Evolutionary conservation across 371 early-diverging fungal genomes (phyloP).

Genomic region (Circinella minor): DNA sequence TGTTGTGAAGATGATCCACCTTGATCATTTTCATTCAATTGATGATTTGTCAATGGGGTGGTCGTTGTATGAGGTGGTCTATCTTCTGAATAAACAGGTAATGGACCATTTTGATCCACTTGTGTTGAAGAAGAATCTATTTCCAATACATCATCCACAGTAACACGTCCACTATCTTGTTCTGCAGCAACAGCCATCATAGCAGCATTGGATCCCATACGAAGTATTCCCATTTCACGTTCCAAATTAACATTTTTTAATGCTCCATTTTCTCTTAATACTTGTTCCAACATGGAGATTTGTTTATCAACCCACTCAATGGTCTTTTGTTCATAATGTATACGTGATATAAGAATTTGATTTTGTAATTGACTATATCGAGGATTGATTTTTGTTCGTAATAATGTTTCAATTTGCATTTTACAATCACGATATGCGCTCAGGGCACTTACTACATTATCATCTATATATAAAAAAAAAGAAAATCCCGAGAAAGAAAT

Average conservation of each 20-base stretch:
- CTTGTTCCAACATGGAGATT: conserved; percentile 35
- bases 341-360: conserved; percentile 33
- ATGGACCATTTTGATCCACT: conserved; percentile 27
- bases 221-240: conserved; percentile 37
- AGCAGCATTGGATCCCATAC: conserved; percentile 53
- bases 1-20: conserved; percentile 7
- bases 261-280: conserved; percentile 39
- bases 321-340: conserved; percentile 40
- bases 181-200: conserved; percentile 43
- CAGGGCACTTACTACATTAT: conserved; percentile 25
- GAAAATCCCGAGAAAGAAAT: too few relatives aligned
- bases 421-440: conserved; percentile 41
- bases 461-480: conserved; percentile 16
- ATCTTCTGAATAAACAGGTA: conserved; percentile 40
- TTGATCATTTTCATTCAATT: conserved; percentile 1
- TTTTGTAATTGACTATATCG: conserved; percentile 37
- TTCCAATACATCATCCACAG: conserved; percentile 53
- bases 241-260: conserved; percentile 36
- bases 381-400: conserved; percentile 47
- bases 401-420: conserved; percentile 41
- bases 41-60: conserved; percentile 4
- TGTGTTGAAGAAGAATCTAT: conserved; percentile 27
- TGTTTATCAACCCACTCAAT: conserved; percentile 55
- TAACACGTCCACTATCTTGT: conserved; percentile 36
- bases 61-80: background rate